Evolutionary conservation across 2,329 filamentous ascomycete genomes (phyloP), one percentile per base, ranked within the genome.

Genomic region (Biscogniauxia mediterranea): DNA sequence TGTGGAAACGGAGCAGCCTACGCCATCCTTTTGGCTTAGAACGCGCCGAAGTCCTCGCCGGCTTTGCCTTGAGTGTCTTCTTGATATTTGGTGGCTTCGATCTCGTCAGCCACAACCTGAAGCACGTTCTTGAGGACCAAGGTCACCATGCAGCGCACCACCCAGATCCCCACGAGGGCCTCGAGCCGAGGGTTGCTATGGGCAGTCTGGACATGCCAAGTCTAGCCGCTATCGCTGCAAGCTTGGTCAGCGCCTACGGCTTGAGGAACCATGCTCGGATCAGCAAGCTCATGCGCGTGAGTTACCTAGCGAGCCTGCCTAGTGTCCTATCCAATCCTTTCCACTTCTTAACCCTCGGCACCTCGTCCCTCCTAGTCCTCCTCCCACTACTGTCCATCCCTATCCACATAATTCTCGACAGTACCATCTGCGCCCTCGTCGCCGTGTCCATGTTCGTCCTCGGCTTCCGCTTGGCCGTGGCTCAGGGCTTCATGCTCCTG

Each of bases 21-120:
- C 89, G 93, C 23, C 93, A 99, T 76, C 95, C 95, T 0, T 99
- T 99, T 73, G 93, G 89, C 3, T 85, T 99, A 23, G 92, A 97
- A 78, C 87, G 95, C 58, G 91, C 91, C 61, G 95, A 99, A 76
- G 94, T 99, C 5, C 85, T 99, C 17, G 93, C 93, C 42, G 95
- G 95, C 19, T 97, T 99, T 66, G 95, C 93, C 63, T 92, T 98
- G 87, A 96, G 93, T 56, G 90, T 99, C 49, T 92, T 97, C 64
- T 85, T 99, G 13, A 85, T 97, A n/a, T 99, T 99, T 77, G 97
- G 97, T 81, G 94, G 94, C 20, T 89, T 98, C 70, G 95, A 99
- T 70, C 86, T 99, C 55, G 89, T 99, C 63, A 96, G 92, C 50
- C 95, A 99, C 75, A 94, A 92, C 62, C 81, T 97, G 17, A 95